phyloP scores from a whole-genome alignment of 192 early-diverging fungal genomes.

The Backusella australiensis region DNA sequence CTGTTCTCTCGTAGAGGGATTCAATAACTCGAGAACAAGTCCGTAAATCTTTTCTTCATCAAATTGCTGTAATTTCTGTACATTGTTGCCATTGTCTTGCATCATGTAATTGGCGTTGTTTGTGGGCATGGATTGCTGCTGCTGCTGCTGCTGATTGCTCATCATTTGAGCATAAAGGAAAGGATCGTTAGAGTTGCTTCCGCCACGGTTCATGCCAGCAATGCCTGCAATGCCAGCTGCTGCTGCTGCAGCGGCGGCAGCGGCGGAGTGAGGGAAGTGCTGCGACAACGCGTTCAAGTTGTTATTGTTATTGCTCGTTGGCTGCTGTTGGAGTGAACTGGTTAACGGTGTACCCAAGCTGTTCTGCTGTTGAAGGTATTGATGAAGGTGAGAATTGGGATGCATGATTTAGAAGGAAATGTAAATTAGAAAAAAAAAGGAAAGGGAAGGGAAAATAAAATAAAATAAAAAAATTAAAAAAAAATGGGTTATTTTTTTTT shows the following conservation, averaged over 20 bases:
- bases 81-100: conserved; percentile 11
- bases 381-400: conserved; percentile 46
- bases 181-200: conserved; percentile 1
- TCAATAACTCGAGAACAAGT: conserved; percentile 84
- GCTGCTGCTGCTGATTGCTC: conserved; percentile 28
- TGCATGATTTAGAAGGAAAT: conserved; percentile 8
- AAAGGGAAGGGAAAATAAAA: neutral
- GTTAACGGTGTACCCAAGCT: conserved; percentile 22
- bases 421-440: neutral
- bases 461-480: neutral
- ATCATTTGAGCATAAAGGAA: conserved; percentile 20
- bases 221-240: conserved; percentile 1
- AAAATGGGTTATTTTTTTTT: no score
- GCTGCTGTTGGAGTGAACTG: conserved; percentile 23
- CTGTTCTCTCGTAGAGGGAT: conserved; percentile 76
- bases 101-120: neutral
- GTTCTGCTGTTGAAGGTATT: conserved; percentile 40
- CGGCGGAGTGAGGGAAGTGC: conserved; percentile 25
- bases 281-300: conserved; percentile 26
- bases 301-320: neutral
- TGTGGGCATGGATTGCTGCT: conserved; percentile 12
- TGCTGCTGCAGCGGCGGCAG: conserved; percentile 23
- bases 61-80: conserved; percentile 30
- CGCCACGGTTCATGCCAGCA: conserved; percentile 4
- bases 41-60: conserved; percentile 88